Evolutionary conservation across 2,329 filamentous ascomycete species (phyloP).

Genomic region (Nannizzia gypsea): DNA sequence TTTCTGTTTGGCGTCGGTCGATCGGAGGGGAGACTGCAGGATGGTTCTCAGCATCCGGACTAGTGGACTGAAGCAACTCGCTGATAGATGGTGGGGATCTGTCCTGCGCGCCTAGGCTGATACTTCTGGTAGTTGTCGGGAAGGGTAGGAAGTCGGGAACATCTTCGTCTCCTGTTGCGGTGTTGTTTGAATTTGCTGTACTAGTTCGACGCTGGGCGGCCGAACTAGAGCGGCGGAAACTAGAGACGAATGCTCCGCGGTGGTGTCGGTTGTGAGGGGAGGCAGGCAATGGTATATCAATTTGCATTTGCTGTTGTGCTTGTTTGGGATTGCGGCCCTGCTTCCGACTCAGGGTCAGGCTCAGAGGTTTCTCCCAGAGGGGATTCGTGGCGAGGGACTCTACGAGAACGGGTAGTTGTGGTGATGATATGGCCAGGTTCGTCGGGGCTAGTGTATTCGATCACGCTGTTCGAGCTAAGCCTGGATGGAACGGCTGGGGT

Average conservation of each 20-base stretch:
- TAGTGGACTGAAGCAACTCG: conserved; percentile 23
- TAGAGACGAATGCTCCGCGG: conserved; percentile 23
- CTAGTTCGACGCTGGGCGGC: conserved; percentile 29
- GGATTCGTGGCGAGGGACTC: conserved; percentile 20
- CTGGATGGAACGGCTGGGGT: conserved; percentile 87
- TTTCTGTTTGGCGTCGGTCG: background rate
- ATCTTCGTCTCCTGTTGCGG: conserved; percentile 23
- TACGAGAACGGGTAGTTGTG: conserved; percentile 12
- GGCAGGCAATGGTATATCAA: conserved; percentile 34
- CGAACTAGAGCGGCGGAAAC: conserved; percentile 36
- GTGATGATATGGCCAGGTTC: conserved; percentile 21
- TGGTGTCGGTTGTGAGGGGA: conserved; percentile 26
- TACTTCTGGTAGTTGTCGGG: conserved; percentile 31
- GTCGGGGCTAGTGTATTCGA: conserved; percentile 47
- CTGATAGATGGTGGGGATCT: conserved; percentile 23
- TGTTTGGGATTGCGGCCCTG: conserved; percentile 22
- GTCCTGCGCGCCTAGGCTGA: conserved; percentile 36
- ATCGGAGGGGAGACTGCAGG: background rate
- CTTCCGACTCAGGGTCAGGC: background rate
- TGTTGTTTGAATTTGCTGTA: conserved; percentile 11
- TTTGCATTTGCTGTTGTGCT: conserved; percentile 32
- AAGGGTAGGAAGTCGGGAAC: conserved; percentile 36
- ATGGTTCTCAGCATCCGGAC: conserved; percentile 1
- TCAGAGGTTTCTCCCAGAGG: conserved; percentile 29
- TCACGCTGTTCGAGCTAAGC: conserved; percentile 81